Evolutionary conservation across 495 filamentous ascomycete species (phyloP), one percentile per base, ranked within the genome.

Genomic region (Xylaria flabelliformis): DNA sequence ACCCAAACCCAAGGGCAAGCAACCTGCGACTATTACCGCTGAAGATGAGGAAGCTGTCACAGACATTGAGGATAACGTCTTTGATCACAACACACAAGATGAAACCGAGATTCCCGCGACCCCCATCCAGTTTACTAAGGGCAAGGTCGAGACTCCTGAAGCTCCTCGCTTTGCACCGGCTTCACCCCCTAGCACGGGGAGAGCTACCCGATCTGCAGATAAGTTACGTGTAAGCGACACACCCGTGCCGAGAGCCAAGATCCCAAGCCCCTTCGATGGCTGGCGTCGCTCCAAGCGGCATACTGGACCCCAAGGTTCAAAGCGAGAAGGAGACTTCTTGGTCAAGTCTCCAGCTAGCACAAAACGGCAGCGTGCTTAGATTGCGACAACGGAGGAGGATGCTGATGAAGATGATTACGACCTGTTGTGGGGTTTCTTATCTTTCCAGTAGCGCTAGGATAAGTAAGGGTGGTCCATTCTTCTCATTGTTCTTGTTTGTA

Each of bases 211-310:
- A 51, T 83, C 85, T 15, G 69, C 75, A 3, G 73, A 71, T 72
- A 81, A 81, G 73, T 73, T 78, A 17, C 62, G 69, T 12, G 72
- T 69, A 10, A 77, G 70, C 2, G 59, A 74, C 15, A 75, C 82
- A 0, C 77, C 83, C 13, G 58, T 78, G 29, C 83, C 76, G 75
- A 55, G 73, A 26, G 56, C 70, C 58, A 89, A 87, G 72, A 59
- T 72, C 50, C 80, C 80, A 15, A 92, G 90, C 74, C 90, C 91
- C 0, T 94, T 93, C 73, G 87, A 89, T 72, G 81, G 81, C 62
- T 93, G 91, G 90, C 82, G 83, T 50, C 86, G 90, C 24, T 87
- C 85, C 72, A 93, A 93, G 84, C 78, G 75, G 48, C 75, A 75
- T 36, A 77, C 76, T 65, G 74, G 48, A 51, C 74, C 58, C 39